Percentiles rank a stretch among this genome's conserved stretches.
phyloP scores from a whole-genome alignment of 495 filamentous ascomycete genomes.

The Lasiosphaeria hispida region DNA sequence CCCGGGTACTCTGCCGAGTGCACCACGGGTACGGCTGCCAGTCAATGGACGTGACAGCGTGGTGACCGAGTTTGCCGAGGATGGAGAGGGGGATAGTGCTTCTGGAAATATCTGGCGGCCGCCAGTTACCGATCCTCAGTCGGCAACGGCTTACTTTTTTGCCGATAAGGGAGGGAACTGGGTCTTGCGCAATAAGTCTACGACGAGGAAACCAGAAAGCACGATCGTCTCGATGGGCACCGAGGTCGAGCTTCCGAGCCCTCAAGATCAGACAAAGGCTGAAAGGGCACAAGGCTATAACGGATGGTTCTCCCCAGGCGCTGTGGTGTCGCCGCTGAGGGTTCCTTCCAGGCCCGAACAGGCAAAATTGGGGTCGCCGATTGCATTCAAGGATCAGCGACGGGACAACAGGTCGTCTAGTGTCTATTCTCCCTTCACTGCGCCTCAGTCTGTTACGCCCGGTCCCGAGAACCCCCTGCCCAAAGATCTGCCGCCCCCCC shows the following conservation, averaged over 20 bases:
- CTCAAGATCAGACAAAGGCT: conserved; percentile 39
- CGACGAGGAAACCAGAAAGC: conserved; percentile 6
- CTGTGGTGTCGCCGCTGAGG: conserved; percentile 25
- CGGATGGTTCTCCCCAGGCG: conserved; percentile 26
- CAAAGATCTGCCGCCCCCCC: not conserved
- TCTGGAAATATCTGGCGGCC: conserved; percentile 40
- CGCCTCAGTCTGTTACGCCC: conserved; percentile 6
- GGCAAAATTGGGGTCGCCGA: conserved; percentile 27
- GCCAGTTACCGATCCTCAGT: conserved; percentile 35
- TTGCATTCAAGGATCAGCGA: conserved; percentile 24
- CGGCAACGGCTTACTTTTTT: conserved; percentile 39
- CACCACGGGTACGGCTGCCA: conserved; percentile 2
- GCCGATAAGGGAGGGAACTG: conserved; percentile 48
- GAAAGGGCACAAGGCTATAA: conserved; percentile 34
- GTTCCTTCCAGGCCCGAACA: conserved; percentile 18
- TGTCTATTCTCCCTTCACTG: conserved; percentile 15
- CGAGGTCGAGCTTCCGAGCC: conserved; percentile 38
- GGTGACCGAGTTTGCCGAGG: conserved; percentile 48
- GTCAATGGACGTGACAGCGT: conserved; percentile 36
- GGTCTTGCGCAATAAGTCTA: conserved; percentile 35
- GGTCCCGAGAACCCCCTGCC: conserved; percentile 15
- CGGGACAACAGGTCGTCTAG: conserved; percentile 12
- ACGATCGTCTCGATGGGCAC: conserved; percentile 9
- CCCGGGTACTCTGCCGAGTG: conserved; percentile 15
- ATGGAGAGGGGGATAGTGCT: conserved; percentile 37